Base-by-base conservation (phyloP, 1,284 basidiomycete species). In the Fomitopsis pinicola region DNA sequence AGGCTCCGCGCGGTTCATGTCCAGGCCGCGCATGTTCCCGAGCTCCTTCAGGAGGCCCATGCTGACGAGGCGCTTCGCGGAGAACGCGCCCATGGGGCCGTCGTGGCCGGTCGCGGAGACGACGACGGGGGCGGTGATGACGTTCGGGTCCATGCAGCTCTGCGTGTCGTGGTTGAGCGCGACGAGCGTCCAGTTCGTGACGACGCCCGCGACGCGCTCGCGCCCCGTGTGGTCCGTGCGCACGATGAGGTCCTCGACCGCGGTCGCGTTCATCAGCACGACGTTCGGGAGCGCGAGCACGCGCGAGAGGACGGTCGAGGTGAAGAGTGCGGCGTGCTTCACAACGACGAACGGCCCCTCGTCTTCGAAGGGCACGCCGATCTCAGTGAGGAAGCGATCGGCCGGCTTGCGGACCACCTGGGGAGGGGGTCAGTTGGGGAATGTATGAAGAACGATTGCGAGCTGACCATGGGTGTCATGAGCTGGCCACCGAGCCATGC, bases 121-220 rank as follows among this genome's bases (percentile, higher is more conserved):
- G 66, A 92, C 77, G n/a, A 94, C 78, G 0, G 91, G 91, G 1
- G 89, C 88, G 35, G 89, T 92, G 74, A 93, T 89, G 42, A 89
- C 91, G 75, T 90, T 89, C 36, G 91, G 91, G 73, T 94, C 92
- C 91, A 94, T 94, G 82, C 91, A 94, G 33, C 83, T 87, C 75
- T 93, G 88, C 62, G 87, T 88, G 69, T 89, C 88, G 72, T 93
- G 90, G 75, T 92, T 91, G 62, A 93, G 82, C 15, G 89, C 84
- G 60, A 93, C 91, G 58, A 92, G 82, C 30, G 89, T 92, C 89
- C 89, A 94, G 81, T 94, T 94, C 59, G 89, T 90, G 5, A 94
- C 91, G 33, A 94, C 90, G 42, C 91, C 92, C n/a, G 88, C 83
- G 54, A 94, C 85, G 57, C 91, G 86, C 70, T 91, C 87, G 58